phyloP scores from a whole-genome alignment of 1,139 yeast genomes.

The Nematodospora anomalae region DNA sequence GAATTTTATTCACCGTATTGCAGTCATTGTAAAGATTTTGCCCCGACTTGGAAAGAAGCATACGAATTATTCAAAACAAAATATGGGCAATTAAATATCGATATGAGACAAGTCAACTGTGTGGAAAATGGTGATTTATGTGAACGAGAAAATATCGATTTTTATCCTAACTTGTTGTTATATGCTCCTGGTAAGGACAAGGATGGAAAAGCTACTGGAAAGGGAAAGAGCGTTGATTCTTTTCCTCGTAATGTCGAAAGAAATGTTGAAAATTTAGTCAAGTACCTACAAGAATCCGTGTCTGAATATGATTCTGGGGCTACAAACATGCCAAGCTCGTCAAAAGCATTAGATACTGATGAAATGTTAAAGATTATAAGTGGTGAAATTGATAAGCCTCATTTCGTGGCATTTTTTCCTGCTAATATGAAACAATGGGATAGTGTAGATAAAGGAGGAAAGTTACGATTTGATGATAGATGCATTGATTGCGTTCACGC shows the following conservation, averaged over 20 bases:
- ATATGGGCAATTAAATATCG: constrained; percentile 43
- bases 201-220: constrained; percentile 28
- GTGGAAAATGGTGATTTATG: constrained; percentile 72
- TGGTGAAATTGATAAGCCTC: constrained; percentile 50
- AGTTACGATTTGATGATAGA: constrained; percentile 31
- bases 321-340: constrained; percentile 41
- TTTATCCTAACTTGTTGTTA: constrained; percentile 60
- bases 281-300: constrained; percentile 54
- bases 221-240: constrained; percentile 39
- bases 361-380: constrained; percentile 43
- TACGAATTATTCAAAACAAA: constrained; percentile 41
- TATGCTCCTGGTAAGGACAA: constrained; percentile 51
- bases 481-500: constrained; percentile 53
- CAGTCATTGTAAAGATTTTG: constrained; percentile 63
- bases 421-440: constrained; percentile 43
- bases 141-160: constrained; percentile 52
- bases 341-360: constrained; percentile 28
- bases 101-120: constrained; percentile 72
- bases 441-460: constrained; percentile 36
- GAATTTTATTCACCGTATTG: constrained; percentile 75
- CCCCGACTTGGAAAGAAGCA: constrained; percentile 64
- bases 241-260: constrained; percentile 50
- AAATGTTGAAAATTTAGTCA: constrained; percentile 48
- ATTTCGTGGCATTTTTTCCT: constrained; percentile 66
- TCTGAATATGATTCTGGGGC: constrained; percentile 43